Conservation (phyloP, 2,329 filamentous ascomycete species). For the Dactylonectria macrodidyma region DNA sequence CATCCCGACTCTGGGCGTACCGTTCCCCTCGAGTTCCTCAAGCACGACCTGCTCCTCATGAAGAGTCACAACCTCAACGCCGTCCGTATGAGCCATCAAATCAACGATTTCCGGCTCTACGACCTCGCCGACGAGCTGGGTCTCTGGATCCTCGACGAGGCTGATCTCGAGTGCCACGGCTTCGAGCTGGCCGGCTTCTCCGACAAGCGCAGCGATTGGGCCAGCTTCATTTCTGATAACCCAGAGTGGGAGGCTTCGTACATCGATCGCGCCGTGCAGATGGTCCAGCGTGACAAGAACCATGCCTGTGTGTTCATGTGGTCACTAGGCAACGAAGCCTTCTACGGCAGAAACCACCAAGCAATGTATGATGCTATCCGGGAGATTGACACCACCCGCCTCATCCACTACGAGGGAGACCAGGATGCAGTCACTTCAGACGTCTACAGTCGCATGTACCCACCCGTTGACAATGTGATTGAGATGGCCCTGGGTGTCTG, state of each 20-base stretch:
- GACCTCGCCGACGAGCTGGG: slow-evolving; percentile 75
- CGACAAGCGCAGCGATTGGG: background rate
- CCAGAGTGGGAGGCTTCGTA: slow-evolving; percentile 73
- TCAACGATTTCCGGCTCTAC: slow-evolving; percentile 72
- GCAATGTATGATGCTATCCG: slow-evolving; percentile 50
- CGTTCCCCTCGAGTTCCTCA: slow-evolving; percentile 73
- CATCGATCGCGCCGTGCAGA: slow-evolving; percentile 73
- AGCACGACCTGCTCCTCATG: slow-evolving; percentile 75
- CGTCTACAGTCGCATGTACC: slow-evolving; percentile 77
- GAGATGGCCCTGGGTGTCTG: background rate
- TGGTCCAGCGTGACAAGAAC: slow-evolving; percentile 78
- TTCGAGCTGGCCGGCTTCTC: slow-evolving; percentile 50
- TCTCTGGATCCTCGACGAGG: slow-evolving; percentile 74
- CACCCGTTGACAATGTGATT: slow-evolving; percentile 57
- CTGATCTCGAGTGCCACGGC: slow-evolving; percentile 69
- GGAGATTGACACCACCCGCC: slow-evolving; percentile 35
- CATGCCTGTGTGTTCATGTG: slow-evolving; percentile 78
- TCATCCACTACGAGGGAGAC: slow-evolving; percentile 78
- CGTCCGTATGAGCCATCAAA: slow-evolving; percentile 77
- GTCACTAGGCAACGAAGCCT: slow-evolving; percentile 80
- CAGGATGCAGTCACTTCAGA: slow-evolving; percentile 70
- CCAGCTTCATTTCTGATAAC: slow-evolving; percentile 71
- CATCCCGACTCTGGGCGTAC: slow-evolving; percentile 74
- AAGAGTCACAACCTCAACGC: slow-evolving; percentile 80
- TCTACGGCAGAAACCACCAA: slow-evolving; percentile 76